These are phyloP conservation scores for Colletotrichum tropicale DNA, from an alignment of 2,329 filamentous ascomycete species.

Conservation along the genomic window DNA sequence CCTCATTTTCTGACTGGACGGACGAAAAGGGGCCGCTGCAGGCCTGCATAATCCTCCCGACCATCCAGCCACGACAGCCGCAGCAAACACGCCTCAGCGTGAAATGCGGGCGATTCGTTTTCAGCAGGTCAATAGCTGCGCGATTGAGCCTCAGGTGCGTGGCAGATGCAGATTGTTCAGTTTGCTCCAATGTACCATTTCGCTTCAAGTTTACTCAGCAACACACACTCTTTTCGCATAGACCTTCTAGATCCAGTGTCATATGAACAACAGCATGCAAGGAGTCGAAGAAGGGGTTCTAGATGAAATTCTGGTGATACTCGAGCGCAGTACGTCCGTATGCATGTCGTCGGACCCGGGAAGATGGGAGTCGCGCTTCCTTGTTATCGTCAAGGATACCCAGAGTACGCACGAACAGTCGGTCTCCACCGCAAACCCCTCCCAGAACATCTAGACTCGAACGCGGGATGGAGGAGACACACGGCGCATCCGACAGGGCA, in stretches of 20 bases:
- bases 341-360: neutral
- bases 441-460: neutral
- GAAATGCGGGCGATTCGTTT: neutral
- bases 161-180: neutral
- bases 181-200: neutral
- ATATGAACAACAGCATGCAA: neutral
- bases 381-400: neutral
- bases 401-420: neutral
- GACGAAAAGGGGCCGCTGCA: neutral
- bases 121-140: neutral
- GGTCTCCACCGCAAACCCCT: neutral
- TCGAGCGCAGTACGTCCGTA: neutral
- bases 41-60: neutral
- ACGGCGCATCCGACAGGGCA: neutral
- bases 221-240: neutral
- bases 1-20: neutral
- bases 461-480: neutral
- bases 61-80: neutral
- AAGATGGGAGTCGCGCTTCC: neutral
- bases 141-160: neutral
- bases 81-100: neutral
- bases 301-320: neutral
- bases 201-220: neutral
- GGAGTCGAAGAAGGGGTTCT: neutral
- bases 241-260: neutral